phyloP scores from a whole-genome alignment of 1,139 yeast genomes.

The Pichiaceae sp. region DNA sequence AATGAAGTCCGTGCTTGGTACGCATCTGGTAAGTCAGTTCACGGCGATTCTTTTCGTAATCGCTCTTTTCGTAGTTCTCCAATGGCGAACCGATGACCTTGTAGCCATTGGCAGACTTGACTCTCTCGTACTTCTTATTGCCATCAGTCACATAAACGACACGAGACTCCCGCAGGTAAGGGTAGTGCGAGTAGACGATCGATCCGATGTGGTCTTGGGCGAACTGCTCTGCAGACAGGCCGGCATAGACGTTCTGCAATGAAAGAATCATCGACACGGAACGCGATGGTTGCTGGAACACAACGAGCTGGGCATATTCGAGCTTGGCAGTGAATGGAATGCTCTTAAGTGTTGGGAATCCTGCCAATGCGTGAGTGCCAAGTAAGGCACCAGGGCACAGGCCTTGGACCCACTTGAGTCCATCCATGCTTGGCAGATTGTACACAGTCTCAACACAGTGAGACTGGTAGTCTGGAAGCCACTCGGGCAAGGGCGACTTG shows the following conservation, averaged over 20 bases:
- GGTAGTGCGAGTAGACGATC: conserved; percentile 77
- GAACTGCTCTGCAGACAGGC: conserved; percentile 43
- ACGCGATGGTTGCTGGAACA: conserved; percentile 80
- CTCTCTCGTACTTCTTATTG: conserved; percentile 36
- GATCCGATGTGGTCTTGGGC: conserved; percentile 53
- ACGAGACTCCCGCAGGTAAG: conserved; percentile 75
- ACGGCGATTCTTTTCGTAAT: conserved; percentile 16
- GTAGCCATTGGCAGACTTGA: conserved; percentile 25
- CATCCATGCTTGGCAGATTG: conserved; percentile 41
- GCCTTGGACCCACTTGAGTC: conserved; percentile 43
- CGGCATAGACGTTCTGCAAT: conserved; percentile 43
- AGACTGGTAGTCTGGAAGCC: conserved; percentile 70
- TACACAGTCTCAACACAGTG: conserved; percentile 60
- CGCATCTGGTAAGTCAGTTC: conserved; percentile 15
- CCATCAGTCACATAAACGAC: conserved; percentile 59
- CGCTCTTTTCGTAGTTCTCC: conserved; percentile 22
- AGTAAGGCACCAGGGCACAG: conserved; percentile 58
- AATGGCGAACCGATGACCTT: conserved; percentile 35
- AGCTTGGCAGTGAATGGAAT: conserved; percentile 47
- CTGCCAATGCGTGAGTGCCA: conserved; percentile 71
- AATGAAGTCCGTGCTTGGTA: conserved; percentile 16
- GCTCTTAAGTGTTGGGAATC: conserved; percentile 79
- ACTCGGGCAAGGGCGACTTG: conserved; percentile 72
- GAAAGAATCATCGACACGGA: conserved; percentile 73
- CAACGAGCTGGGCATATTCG: conserved; percentile 48